Evolutionary conservation across 345 rosid species (phyloP).

Genomic region (Moringa oleifera): DNA sequence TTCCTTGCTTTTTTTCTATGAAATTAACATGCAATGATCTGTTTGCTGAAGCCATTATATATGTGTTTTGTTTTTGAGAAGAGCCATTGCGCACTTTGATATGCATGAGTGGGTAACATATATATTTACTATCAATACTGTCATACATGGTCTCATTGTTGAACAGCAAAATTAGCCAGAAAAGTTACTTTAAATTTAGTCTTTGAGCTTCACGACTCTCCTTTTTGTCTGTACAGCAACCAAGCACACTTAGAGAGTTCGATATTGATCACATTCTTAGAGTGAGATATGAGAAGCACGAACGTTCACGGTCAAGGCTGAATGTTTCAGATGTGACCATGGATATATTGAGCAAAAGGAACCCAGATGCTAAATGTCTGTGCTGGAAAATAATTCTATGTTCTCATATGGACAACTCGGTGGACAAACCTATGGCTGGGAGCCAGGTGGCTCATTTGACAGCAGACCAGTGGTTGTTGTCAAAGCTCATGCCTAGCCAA

Average conservation of each 20-base stretch:
- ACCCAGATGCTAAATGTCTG: constrained; percentile 59
- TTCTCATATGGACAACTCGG: constrained; percentile 31
- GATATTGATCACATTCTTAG: constrained; percentile 63
- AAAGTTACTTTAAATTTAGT: too few species aligned
- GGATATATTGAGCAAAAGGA: constrained; percentile 40
- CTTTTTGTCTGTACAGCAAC: constrained; percentile 32
- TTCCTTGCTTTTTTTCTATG: not conserved
- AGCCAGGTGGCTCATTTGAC: constrained; percentile 26
- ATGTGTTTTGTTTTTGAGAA: not conserved
- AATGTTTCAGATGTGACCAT: constrained; percentile 72
- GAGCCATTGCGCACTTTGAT: not conserved
- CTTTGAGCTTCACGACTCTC: constrained; percentile 13
- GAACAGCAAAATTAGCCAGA: too few species aligned
- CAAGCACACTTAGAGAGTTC: constrained; percentile 33
- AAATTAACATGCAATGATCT: not conserved
- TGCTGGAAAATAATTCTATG: constrained; percentile 80
- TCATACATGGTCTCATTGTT: too few species aligned
- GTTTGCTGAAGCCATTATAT: not conserved
- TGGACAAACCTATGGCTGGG: constrained; percentile 23
- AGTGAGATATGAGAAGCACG: constrained; percentile 57
- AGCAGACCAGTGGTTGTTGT: constrained; percentile 58
- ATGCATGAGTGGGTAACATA: not conserved
- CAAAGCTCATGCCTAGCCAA: constrained; percentile 66
- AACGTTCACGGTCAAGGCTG: constrained; percentile 75
- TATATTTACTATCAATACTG: too few species aligned